These are phyloP conservation scores for Starmerella tilneyi DNA, from an alignment of 805 yeast genomes.

Conservation along the genomic window DNA sequence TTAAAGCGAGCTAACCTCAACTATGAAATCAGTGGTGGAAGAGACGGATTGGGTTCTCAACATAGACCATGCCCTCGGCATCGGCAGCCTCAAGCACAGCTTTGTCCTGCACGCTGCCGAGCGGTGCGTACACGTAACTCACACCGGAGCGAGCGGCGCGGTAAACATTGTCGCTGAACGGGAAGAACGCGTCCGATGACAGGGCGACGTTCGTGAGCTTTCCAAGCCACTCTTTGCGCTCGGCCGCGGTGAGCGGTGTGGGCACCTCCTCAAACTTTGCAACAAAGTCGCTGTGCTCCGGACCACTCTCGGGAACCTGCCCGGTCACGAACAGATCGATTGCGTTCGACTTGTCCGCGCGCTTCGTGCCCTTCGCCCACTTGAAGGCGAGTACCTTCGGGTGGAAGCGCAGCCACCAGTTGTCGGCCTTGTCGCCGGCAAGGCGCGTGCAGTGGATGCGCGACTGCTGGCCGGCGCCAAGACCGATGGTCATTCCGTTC, in stretches of 20 bases:
- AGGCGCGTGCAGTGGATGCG: constrained; percentile 98
- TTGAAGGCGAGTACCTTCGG: constrained; percentile 84
- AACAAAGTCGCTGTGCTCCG: constrained; percentile 87
- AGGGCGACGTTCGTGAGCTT: constrained; percentile 79
- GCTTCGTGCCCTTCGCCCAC: constrained; percentile 97
- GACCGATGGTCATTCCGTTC: constrained; percentile 97
- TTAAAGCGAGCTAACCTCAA: background rate
- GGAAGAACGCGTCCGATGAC: constrained; percentile 98
- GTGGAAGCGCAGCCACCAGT: constrained; percentile 99
- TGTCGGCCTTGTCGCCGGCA: constrained; percentile 98
- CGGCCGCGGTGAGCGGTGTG: constrained; percentile 66
- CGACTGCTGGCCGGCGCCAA: constrained; percentile 99
- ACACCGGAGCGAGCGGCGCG: constrained; percentile 97
- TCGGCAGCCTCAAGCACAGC: constrained; percentile 95
- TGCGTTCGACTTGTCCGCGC: constrained; percentile 97
- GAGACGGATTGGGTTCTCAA: constrained; percentile 92
- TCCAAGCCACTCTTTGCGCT: constrained; percentile 77
- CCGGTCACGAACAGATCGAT: constrained; percentile 86
- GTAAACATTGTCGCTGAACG: constrained; percentile 98
- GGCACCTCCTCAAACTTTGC: constrained; percentile 80
- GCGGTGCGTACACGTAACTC: constrained; percentile 89
- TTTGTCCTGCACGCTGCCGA: constrained; percentile 96
- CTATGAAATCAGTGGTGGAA: constrained; percentile 84
- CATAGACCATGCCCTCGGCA: constrained; percentile 77
- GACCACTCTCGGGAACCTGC: constrained; percentile 84